Percentiles rank a stretch among this genome's conserved stretches.
phyloP scores from a whole-genome alignment of 2,329 filamentous ascomycete species.

The Trichoderma koningiopsis region DNA sequence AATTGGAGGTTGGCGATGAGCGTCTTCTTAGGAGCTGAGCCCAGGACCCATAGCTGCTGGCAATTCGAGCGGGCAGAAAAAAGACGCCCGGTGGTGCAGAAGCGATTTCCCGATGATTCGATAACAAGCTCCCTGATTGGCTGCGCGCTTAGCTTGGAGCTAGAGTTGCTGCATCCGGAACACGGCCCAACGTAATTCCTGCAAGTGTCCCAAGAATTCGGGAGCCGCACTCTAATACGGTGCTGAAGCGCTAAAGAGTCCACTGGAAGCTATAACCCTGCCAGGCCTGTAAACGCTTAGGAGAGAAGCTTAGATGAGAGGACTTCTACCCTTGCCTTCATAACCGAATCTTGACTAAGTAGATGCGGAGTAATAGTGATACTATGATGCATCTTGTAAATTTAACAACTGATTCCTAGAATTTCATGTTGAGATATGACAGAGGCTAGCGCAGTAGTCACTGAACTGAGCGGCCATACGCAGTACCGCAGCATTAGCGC shows the following conservation, averaged over 20 bases:
- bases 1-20: slow-evolving; percentile 15
- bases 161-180: slow-evolving; percentile 2
- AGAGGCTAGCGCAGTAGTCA: background rate
- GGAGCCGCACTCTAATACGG: background rate
- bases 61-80: slow-evolving; percentile 16
- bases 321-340: too few species aligned
- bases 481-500: background rate
- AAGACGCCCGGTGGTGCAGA: slow-evolving; percentile 20
- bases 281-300: background rate
- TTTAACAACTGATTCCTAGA: background rate
- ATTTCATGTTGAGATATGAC: background rate
- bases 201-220: background rate
- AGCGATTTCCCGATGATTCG: slow-evolving; percentile 17
- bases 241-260: slow-evolving; percentile 4
- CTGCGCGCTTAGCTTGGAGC: slow-evolving; percentile 1
- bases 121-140: slow-evolving; percentile 29
- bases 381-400: background rate
- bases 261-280: background rate
- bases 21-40: slow-evolving; percentile 8
- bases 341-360: too few species aligned
- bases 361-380: background rate
- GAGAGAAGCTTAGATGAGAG: background rate
- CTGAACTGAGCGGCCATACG: background rate
- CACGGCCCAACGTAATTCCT: slow-evolving; percentile 29
- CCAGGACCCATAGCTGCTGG: slow-evolving; percentile 13